These are phyloP conservation scores for Panus rudis DNA, from an alignment of 768 basidiomycete species.

Conservation along the genomic window DNA sequence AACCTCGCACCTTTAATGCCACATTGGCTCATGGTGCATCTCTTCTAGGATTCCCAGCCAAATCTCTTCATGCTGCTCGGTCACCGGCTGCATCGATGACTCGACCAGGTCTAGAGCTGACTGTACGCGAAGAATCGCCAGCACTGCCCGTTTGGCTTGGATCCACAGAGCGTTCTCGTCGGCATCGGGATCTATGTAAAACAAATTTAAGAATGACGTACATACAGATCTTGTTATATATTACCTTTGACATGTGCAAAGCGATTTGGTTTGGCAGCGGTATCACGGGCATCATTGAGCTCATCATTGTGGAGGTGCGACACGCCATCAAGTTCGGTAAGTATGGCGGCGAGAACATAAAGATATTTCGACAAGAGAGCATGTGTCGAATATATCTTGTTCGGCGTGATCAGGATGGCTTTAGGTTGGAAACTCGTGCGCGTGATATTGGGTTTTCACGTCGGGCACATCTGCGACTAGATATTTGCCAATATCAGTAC, in stretches of 20 bases:
- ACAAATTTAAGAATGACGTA: conserved; percentile 1
- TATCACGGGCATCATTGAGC: conserved; percentile 78
- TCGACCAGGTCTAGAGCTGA: conserved; percentile 86
- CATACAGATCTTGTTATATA: no score
- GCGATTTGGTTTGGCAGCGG: conserved; percentile 85
- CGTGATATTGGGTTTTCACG: conserved; percentile 85
- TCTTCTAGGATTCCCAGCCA: conserved; percentile 90
- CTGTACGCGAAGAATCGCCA: conserved; percentile 92
- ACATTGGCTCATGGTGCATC: conserved; percentile 58
- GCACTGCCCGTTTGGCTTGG: conserved; percentile 89
- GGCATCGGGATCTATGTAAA: conserved; percentile 89
- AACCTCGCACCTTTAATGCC: conserved; percentile 55
- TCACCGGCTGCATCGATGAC: conserved; percentile 77
- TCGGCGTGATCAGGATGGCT: conserved; percentile 94
- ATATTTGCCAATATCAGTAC: no score
- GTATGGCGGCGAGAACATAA: conserved; percentile 55
- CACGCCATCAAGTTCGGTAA: conserved; percentile 84
- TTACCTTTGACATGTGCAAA: conserved; percentile 80
- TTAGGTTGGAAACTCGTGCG: conserved; percentile 92
- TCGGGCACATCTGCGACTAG: conserved; percentile 91
- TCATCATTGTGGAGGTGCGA: conserved; percentile 78
- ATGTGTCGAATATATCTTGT: conserved; percentile 93
- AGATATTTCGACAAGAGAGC: conserved; percentile 67
- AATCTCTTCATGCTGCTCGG: conserved; percentile 72
- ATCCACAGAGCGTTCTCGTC: conserved; percentile 94